Percentiles rank a stretch among this genome's conserved stretches.
phyloP scores from a whole-genome alignment of 345 rosid species.

The Populus pruinosa region DNA sequence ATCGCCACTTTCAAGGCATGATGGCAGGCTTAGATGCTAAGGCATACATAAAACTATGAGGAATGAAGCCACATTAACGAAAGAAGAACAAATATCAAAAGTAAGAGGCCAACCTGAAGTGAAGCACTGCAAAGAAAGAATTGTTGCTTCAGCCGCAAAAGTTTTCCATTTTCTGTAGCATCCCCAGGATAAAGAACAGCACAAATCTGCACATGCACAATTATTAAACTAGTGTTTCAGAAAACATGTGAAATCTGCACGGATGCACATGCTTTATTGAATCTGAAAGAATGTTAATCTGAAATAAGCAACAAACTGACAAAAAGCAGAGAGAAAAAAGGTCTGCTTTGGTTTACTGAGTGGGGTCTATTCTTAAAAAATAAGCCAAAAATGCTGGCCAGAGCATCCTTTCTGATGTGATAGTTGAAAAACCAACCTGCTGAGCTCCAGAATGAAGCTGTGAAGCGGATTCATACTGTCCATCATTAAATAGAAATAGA shows the following conservation, averaged over 20 bases:
- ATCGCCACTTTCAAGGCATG: neutral
- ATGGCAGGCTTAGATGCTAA: neutral
- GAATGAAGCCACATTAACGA: neutral
- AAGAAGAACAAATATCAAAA: neutral
- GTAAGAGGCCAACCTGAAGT: constrained; percentile 67
- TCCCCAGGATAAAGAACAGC: constrained; percentile 97
- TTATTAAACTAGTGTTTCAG: neutral
- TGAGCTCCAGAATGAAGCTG: constrained; percentile 79
- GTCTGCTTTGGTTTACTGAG: too few species aligned
- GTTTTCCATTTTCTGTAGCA: constrained; percentile 94
- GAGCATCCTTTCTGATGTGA: neutral
- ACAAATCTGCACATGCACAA: constrained; percentile 59
- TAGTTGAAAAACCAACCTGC: constrained; percentile 44
- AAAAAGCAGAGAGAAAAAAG: neutral
- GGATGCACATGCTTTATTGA: neutral
- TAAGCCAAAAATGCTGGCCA: neutral
- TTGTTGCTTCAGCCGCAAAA: constrained; percentile 90
- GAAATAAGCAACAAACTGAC: neutral
- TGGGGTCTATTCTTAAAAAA: too few species aligned
- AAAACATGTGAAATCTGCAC: neutral
- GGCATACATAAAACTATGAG: neutral
- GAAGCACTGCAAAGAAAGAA: constrained; percentile 97
- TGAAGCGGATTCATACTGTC: constrained; percentile 88
- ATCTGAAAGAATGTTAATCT: neutral
- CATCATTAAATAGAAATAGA: constrained; percentile 89